A percentile compares a stretch with the other conserved stretches of the same genome.
phyloP scores from a whole-genome alignment of 306 rosid species.

The Alnus rubra region DNA sequence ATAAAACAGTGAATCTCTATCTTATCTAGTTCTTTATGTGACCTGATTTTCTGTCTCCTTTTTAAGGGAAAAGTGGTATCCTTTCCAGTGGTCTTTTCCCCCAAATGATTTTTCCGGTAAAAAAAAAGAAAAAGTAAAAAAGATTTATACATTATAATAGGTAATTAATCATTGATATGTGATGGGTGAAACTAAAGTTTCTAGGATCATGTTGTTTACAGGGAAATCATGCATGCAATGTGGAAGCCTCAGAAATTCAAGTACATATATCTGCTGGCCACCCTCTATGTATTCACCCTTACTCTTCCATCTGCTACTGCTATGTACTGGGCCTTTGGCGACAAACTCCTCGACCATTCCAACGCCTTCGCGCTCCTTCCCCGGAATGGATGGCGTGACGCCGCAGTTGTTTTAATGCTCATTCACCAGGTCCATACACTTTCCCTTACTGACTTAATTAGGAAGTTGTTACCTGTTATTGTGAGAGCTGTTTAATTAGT shows the following conservation, averaged over 20 bases:
- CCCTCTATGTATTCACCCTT: slow-evolving; percentile 83
- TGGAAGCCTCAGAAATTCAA: slow-evolving; percentile 97
- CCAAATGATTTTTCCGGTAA: too few species aligned
- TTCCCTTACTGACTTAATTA: not conserved
- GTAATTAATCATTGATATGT: not conserved
- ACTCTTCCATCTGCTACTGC: slow-evolving; percentile 87
- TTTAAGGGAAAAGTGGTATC: not conserved
- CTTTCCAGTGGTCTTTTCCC: too few species aligned
- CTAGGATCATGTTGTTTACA: slow-evolving; percentile 35
- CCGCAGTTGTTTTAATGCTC: slow-evolving; percentile 79
- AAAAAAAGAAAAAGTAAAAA: too few species aligned
- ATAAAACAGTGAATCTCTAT: not conserved
- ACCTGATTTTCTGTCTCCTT: too few species aligned
- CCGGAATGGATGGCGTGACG: slow-evolving; percentile 68
- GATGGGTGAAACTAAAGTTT: slow-evolving; percentile 15
- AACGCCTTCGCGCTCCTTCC: slow-evolving; percentile 91
- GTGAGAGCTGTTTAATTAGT: too few species aligned
- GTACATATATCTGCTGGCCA: slow-evolving; percentile 72
- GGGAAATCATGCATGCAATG: slow-evolving; percentile 99
- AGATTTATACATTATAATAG: not conserved
- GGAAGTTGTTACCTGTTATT: not conserved
- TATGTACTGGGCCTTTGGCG: slow-evolving; percentile 96
- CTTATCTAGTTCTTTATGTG: not conserved
- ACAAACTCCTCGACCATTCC: slow-evolving; percentile 70
- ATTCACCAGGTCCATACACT: slow-evolving; percentile 75